Conservation (phyloP, 495 filamentous ascomycete species). For the Penicillium canariense region DNA sequence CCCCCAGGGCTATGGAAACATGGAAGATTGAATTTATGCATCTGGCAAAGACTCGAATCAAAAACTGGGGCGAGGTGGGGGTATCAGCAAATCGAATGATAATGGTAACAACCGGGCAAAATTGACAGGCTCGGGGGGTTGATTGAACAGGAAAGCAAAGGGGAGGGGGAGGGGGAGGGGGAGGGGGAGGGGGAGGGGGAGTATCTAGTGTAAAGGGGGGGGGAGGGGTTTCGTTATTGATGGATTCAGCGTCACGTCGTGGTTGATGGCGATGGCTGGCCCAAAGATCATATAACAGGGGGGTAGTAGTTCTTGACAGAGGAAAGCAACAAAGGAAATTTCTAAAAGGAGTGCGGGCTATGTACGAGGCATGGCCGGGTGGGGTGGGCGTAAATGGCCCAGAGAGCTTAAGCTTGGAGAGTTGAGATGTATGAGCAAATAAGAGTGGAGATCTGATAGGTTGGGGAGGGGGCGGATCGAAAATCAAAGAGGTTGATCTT, state of each 20-base stretch:
- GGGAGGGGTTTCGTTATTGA: background rate
- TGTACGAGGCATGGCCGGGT: slow-evolving; percentile 20
- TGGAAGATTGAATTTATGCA: slow-evolving; percentile 18
- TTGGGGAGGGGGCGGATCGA: background rate
- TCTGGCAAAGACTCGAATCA: slow-evolving; percentile 4
- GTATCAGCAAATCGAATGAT: slow-evolving; percentile 42
- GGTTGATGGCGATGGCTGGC: slow-evolving; percentile 5
- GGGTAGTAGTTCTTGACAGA: slow-evolving; percentile 20
- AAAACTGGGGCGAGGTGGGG: slow-evolving; percentile 36
- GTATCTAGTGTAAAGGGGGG: background rate
- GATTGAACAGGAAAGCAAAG: background rate
- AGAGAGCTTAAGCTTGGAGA: background rate
- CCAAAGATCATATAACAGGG: slow-evolving; percentile 2
- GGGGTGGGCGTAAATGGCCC: background rate
- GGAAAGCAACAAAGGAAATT: slow-evolving; percentile 22
- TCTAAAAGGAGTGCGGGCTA: slow-evolving; percentile 33
- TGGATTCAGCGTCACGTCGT: slow-evolving; percentile 18
- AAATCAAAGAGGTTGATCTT: slow-evolving; percentile 1
- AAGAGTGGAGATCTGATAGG: background rate
- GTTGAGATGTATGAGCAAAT: background rate
- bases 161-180: background rate
- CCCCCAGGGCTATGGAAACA: slow-evolving; percentile 16
- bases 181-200: background rate
- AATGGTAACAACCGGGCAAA: slow-evolving; percentile 10
- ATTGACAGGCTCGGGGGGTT: slow-evolving; percentile 17